Evolutionary conservation across 179 eudicot species (phyloP).

Genomic region (Heliamphora pulchella): DNA sequence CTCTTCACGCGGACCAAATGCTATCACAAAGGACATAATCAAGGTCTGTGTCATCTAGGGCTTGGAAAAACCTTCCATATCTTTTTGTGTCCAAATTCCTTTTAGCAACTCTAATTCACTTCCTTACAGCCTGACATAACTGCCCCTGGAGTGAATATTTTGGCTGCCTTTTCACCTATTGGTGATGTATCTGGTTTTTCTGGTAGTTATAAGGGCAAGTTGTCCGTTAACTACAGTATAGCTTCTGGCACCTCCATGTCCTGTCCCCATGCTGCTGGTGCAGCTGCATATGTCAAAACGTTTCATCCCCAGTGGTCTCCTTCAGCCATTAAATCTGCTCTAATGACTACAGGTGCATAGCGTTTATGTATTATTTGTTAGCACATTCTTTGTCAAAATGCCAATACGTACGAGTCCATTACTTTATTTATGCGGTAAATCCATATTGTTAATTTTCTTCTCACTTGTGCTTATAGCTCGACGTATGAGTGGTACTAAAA

Average conservation of each 20-base stretch:
- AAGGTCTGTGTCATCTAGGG: neutral
- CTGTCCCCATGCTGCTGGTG: slow-evolving; percentile 24
- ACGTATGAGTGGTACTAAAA: too few relatives aligned
- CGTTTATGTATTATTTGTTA: neutral
- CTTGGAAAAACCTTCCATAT: neutral
- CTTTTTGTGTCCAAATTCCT: neutral
- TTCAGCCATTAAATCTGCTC: neutral
- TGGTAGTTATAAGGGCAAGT: neutral
- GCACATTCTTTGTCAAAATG: too few relatives aligned
- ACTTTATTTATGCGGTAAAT: too few relatives aligned
- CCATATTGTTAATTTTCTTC: too few relatives aligned
- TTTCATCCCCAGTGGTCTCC: neutral
- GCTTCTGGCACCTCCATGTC: slow-evolving; percentile 18
- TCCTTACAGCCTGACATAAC: slow-evolving; percentile 24
- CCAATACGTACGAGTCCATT: too few relatives aligned
- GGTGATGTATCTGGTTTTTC: neutral
- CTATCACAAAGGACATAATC: slow-evolving; percentile 21
- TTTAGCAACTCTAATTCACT: too few relatives aligned
- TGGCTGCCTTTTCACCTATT: slow-evolving; percentile 22
- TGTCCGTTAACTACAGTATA: slow-evolving; percentile 12
- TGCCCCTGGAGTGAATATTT: slow-evolving; percentile 26
- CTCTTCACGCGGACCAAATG: slow-evolving; percentile 32
- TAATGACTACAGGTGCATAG: slow-evolving; percentile 6
- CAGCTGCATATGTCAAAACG: slow-evolving; percentile 24
- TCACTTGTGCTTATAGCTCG: too few relatives aligned